Evolutionary conservation across 208 protist species (phyloP), one percentile per base, ranked within the genome.

Genomic region (Trypanosomatidae sp.): DNA sequence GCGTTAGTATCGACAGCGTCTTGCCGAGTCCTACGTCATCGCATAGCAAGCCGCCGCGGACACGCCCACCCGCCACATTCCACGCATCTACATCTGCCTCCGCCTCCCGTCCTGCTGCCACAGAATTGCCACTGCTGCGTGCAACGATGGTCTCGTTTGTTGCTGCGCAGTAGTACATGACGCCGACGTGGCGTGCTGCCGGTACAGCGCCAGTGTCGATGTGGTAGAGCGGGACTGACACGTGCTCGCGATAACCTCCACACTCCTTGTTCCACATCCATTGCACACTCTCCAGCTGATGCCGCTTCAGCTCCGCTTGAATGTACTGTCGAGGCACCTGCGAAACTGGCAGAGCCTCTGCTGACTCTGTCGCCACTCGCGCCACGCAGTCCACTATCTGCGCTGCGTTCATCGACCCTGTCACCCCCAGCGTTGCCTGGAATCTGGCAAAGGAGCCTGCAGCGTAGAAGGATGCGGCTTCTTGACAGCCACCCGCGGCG

Each of bases 1-100:
- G 72, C 7, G 85, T 79, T 7, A 91, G 75, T 25, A 88, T 44
- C n/a, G 77, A 66, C 15, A 95, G 74, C 22, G 90, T 91, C 73
- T 95, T 95, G 15, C 88, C 90, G 2, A 95, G 74, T 17, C 90
- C 90, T 25, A 91, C 89, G 44, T 91, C 84, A 64, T 92, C 88
- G 41, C 77, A 81, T 39, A 95, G 73, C 41, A 92, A 72, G n/a
- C 83, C 81, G 36, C 90, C 84, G 12, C 69, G 65, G 17, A 84
- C 53, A 6, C 28, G 64, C 0, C 69, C 52, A 3, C 72, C 69
- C 9, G 66, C 39, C 30, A 49, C 22, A 22, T 13, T 33, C 49
- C 50, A 67, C 39, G 72, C 28, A 0, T n/a, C 6, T 15, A 8
- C 4, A 55, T 77, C 59, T 25, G 36, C 22, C 19, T 33, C 30